Conservation (phyloP, 371 early-diverging fungal genomes). For the Mortierella sp. region DNA sequence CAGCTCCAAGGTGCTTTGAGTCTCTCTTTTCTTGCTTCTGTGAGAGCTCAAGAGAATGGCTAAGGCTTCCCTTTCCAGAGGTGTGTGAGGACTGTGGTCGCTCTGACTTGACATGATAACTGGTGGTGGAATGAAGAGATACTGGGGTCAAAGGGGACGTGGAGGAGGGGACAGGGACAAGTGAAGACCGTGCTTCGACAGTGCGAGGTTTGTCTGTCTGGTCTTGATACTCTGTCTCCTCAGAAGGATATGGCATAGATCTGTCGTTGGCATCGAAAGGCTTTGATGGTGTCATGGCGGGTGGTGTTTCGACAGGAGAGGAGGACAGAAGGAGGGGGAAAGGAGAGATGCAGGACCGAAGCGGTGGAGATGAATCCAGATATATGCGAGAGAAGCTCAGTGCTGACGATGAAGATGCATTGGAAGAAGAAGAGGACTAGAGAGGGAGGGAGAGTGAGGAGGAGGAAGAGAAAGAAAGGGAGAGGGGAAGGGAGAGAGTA, state of each 20-base stretch:
- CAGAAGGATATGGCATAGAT: slow-evolving; percentile 21
- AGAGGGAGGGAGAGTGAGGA: background rate
- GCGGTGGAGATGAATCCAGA: too few species aligned
- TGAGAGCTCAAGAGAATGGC: background rate
- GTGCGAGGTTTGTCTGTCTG: slow-evolving; percentile 2
- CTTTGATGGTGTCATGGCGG: background rate
- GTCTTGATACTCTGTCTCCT: slow-evolving; percentile 39
- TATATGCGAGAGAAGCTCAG: too few species aligned
- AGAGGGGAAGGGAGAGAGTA: background rate
- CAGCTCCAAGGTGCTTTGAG: background rate
- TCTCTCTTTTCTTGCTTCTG: background rate
- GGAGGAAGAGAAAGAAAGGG: background rate
- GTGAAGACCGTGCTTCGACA: slow-evolving; percentile 3
- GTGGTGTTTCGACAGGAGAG: background rate
- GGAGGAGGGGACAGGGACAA: slow-evolving; percentile 8
- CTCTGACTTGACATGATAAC: background rate
- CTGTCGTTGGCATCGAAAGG: background rate
- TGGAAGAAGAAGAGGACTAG: background rate
- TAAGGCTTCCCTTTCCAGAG: background rate
- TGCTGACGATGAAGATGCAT: too few species aligned
- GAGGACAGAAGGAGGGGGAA: background rate
- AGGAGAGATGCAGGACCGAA: too few species aligned
- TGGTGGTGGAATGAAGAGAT: background rate
- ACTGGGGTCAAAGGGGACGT: slow-evolving; percentile 1
- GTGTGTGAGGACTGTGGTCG: background rate